Evolutionary conservation across 805 yeast species (phyloP), one percentile per base, ranked within the genome.

Genomic region (Zygoascus biomembranicola): DNA sequence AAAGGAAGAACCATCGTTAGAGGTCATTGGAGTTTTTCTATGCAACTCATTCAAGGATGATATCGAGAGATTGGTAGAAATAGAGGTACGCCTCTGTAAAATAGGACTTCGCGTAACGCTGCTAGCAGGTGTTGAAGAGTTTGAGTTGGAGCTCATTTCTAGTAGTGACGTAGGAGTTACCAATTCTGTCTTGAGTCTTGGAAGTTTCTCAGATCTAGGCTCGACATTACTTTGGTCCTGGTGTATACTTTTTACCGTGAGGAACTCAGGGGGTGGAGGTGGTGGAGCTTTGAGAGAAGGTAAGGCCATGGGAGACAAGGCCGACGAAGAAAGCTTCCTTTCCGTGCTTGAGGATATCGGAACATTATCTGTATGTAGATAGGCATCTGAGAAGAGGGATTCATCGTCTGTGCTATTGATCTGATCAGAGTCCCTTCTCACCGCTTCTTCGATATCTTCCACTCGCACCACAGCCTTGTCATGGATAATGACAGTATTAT

Each of bases 401-500:
- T n/a, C 39, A 5, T 35, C 39, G 16, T 35, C 39, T 13, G 39
- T 35, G 39, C 16, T 35, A 35, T 13, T 35, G 8, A n/a, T 13
- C 39, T 35, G 39, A 13, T 35, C 39, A 35, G 39, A 35, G 16
- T n/a, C 39, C 8, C 39, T 35, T n/a, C 16, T 11, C 16, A n/a
- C 16, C 16, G 39, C 39, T 11, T 35, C 39, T 13, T 11, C 16
- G 16, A 13, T n/a, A 35, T 35, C 39, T 35, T 13, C 39, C 39
- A 35, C 39, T 3, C 13, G 13, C 16, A 13, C 8, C 10, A 4
- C 39, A 2, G 39, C 13, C 39, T 8, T 35, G 39, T 43, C 42
- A 46, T 46, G 20, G 13, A 46, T 46, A 32, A 46, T 46, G 11
- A 46, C 49, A n/a, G 49, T 46, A 19, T 46, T 46, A 14, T 46